Base-by-base conservation (phyloP, 192 early-diverging fungal genomes). In the Coemansia sp. region DNA sequence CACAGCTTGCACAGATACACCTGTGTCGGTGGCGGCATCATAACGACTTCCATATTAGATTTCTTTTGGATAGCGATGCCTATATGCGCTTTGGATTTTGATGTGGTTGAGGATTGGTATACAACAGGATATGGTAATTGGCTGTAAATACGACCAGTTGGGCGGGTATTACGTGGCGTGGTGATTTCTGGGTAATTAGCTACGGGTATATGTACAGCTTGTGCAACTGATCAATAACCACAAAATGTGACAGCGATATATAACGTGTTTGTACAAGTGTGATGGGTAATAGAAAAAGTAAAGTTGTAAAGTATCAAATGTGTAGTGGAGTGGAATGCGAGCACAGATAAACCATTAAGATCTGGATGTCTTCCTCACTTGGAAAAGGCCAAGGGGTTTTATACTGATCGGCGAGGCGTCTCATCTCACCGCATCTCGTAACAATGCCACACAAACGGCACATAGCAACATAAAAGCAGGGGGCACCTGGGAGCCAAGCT, bases 1-100 rank as follows among this genome's bases (percentile, higher is more conserved):
- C 78, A 81, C 56, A 81, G 32, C 37, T 81, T 81, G 73, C 78
- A 81, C 60, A 81, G 73, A 63, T 81, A 81, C 19, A 68, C 41
- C 66, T 75, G 65, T 59, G 62, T 81, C 0, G 78, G 78, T 10
- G 78, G 78, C 11, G 73, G 78, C 78, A 81, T 81, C 24, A 58
- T 55, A 49, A 38, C 32, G 37, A 69, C 45, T 45, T 69, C 54
- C 67, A 69, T 69, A 29, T 38, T n/a, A 45, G 38, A 43, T n/a
- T 43, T 9, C 41, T 43, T 43, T n/a, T 4, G 41, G 41, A n/a
- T 8, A 4, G 12, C 4, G 12, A 43, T 43, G 15, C 3, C 41
- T 43, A n/a, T n/a, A 4, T 43, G 3, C 15, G 41, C 12, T n/a
- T 43, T 43, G 12, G 41, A 32, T 32, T 32, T 43, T 8, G 15